Base-by-base conservation (phyloP, 306 rosid species). In the Fagus sylvatica region DNA sequence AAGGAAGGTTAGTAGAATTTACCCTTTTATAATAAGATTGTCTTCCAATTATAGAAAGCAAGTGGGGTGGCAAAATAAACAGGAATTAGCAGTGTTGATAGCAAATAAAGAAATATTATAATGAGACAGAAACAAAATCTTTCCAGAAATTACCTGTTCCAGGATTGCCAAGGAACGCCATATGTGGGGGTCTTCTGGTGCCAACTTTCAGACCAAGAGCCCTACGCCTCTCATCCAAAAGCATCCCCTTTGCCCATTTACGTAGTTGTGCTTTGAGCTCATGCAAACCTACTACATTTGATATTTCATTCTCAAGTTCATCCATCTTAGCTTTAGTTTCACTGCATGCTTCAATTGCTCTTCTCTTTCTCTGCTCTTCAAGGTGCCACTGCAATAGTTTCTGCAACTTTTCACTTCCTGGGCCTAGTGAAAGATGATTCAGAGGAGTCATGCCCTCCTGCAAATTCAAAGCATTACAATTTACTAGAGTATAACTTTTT, bases 161-260 rank as follows among this genome's bases (percentile, higher is more conserved):
- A 6, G 99, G 99, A 85, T 96, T 93, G 62, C 99, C 99, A 62
- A 93, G 97, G 83, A 96, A 96, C 53, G 99, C 99, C 99, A 96
- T 91, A 83, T 96, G 99, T 78, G 99, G 99, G 9, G 98, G 86
- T 84, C 90, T 93, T 83, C 98, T 89, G 16, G 84, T 64, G 73
- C 99, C 99, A 75, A 96, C 94, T 80, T 81, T 92, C 41, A 96
- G 89, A 73, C 98, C 98, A 77, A 93, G 91, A 17, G 98, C 91
- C 85, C 93, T 87, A 32, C 99, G 98, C 82, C 91, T 88, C 94
- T 96, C 99, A 78, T 96, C 99, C 93, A 96, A 86, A 83, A 96
- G 98, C 96, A 96, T 91, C 41, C 99, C 98, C 84, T 89, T 96
- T 32, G 99, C 97, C 99, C 99, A 96, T 76, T 93, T 96, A 51